Base-by-base conservation (phyloP, 2,329 filamentous ascomycete genomes). In the Aspergillus hortae region DNA sequence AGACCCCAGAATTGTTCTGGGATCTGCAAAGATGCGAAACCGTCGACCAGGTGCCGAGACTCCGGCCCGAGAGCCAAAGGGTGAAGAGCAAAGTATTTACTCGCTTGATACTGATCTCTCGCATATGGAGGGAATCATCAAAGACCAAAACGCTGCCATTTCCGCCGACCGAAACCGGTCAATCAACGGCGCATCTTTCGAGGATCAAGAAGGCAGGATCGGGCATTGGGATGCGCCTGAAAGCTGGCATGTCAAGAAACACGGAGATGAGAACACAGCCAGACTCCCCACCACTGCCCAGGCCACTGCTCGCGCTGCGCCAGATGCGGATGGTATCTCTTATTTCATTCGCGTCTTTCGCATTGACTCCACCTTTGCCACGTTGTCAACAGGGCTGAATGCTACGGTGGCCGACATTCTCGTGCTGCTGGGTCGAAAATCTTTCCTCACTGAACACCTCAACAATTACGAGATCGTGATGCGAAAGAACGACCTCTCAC, bases 341-440 rank as follows among this genome's bases (percentile, higher is more conserved):
- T 96, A 92, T 70, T 97, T 92, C 68, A 94, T 99, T 66, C 90
- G 94, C 32, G 90, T 99, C 35, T 99, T 99, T 76, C 87, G 92
- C 54, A 87, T 88, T 7, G 92, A 99, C 68, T 90, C 88, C 23
- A 96, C 94, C 0, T 99, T 97, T 74, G 90, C 91, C 6, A 96
- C 94, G 0, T 81, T 99, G 46, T 92, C 91, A 27, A 87, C 92
- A 70, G 79, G 86, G 2, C 76, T 97, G 48, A 90, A 92, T 64
- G 87, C 92, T 3, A 92, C 88, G 0, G 92, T 95, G 15, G 80
- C 83, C 15, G 92, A 99, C 53, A 86, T 97, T 42, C 86, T 97
- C 58, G 81, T 85, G n/a, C 89, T 94, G 68, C 83, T 99, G 58
- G 88, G 92, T 52, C 95, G 94, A 75, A 97, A 97, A 75, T 95